Percentiles rank a stretch among this genome's conserved stretches.
phyloP scores from a whole-genome alignment of 257 asterid genomes.

The Solanum gracilifrons region DNA sequence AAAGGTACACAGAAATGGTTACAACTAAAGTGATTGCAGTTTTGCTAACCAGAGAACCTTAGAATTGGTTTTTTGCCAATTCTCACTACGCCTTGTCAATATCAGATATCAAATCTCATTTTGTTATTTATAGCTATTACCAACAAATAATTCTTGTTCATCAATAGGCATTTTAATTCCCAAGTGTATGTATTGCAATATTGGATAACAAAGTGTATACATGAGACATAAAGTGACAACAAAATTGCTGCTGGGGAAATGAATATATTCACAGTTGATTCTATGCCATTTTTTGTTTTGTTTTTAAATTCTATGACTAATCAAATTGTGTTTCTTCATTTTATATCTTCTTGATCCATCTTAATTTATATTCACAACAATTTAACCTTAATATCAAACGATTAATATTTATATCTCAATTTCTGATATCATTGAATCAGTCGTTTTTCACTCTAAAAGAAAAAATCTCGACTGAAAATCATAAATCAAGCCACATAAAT shows the following conservation, averaged over 20 bases:
- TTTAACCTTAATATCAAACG: no score
- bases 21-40: background rate
- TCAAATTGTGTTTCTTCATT: background rate
- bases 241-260: background rate
- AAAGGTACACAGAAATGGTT: constrained; percentile 72
- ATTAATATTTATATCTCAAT: no score
- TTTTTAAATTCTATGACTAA: background rate
- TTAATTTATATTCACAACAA: no score
- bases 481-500: no score
- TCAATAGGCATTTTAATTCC: background rate
- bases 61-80: background rate
- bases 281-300: background rate
- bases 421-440: no score
- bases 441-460: no score
- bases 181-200: background rate
- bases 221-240: background rate
- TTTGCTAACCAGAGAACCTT: background rate
- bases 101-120: background rate
- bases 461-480: no score
- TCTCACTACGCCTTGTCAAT: background rate
- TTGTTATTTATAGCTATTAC: background rate
- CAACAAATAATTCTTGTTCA: background rate
- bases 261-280: background rate
- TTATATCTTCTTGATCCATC: background rate
- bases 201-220: background rate